Conservation (phyloP, 2,329 filamentous ascomycete genomes). For the Diaporthe batatas region DNA sequence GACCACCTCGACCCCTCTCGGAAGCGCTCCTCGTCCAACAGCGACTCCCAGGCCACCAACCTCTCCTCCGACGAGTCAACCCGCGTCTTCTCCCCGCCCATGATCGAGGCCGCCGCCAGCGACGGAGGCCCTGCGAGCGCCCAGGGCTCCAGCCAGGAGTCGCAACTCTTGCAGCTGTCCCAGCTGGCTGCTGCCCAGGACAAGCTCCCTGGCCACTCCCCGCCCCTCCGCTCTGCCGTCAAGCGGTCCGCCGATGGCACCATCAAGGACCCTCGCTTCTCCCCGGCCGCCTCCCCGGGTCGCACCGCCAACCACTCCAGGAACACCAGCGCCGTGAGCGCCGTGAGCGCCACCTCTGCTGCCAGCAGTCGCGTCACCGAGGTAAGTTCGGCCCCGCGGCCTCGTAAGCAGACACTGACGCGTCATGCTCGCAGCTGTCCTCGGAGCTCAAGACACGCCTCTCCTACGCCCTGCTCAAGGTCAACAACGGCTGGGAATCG, state of each 20-base stretch:
- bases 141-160: constrained; percentile 65
- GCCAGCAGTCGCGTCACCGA: constrained; percentile 81
- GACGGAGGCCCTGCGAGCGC: constrained; percentile 55
- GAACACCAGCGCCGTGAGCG: constrained; percentile 76
- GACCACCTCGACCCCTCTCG: constrained; percentile 22
- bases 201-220: constrained; percentile 53
- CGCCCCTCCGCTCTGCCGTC: constrained; percentile 56
- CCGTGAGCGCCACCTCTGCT: constrained; percentile 71
- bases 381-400: constrained; percentile 61
- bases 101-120: constrained; percentile 48
- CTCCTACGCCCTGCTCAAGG: constrained; percentile 94
- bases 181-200: constrained; percentile 68
- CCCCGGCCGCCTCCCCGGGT: constrained; percentile 61
- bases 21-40: constrained; percentile 49
- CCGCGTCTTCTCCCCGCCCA: constrained; percentile 58
- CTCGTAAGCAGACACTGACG: constrained; percentile 43
- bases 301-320: constrained; percentile 72
- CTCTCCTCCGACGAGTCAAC: constrained; percentile 56
- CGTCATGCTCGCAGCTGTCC: constrained; percentile 68
- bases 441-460: constrained; percentile 85
- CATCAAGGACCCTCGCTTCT: constrained; percentile 68
- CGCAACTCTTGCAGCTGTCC: constrained; percentile 70
- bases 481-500: constrained; percentile 89
- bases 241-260: constrained; percentile 85
- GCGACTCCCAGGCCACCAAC: constrained; percentile 60